Conservation (phyloP, 2,329 filamentous ascomycete species). For the Claviceps quebecensis region DNA sequence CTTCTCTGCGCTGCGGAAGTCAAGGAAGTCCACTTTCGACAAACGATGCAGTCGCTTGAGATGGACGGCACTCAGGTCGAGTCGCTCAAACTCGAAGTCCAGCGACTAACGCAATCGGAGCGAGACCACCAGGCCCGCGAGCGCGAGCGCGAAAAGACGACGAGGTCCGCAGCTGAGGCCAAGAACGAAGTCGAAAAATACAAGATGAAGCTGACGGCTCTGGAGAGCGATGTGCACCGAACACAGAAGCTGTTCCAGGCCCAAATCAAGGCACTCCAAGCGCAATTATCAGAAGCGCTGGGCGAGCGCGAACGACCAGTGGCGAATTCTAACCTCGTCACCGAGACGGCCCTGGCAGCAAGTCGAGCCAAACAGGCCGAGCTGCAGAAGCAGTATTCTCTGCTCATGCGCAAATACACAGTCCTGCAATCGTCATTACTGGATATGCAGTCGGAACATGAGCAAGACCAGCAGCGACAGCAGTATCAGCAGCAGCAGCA, state of each 20-base stretch:
- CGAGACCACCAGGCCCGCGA: conserved; percentile 51
- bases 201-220: conserved; percentile 40
- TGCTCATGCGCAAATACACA: conserved; percentile 37
- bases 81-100: conserved; percentile 42
- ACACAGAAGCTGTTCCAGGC: conserved; percentile 29
- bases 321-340: conserved; percentile 19
- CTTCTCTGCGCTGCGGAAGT: conserved; percentile 57
- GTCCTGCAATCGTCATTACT: conserved; percentile 35
- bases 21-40: conserved; percentile 48
- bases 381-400: conserved; percentile 36
- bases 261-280: conserved; percentile 34
- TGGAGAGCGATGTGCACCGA: conserved; percentile 32
- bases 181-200: conserved; percentile 45
- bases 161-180: conserved; percentile 43
- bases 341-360: conserved; percentile 34
- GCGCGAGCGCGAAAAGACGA: conserved; percentile 40
- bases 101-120: conserved; percentile 45
- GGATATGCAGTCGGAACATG: conserved; percentile 27
- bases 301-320: conserved; percentile 14
- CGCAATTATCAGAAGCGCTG: conserved; percentile 27
- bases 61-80: conserved; percentile 47
- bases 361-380: conserved; percentile 39
- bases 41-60: conserved; percentile 50
- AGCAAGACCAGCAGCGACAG: neutral
- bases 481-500: neutral